These are phyloP conservation scores for Fraxinus sp. DNA, from an alignment of 305 asterid species.

Conservation along the genomic window DNA sequence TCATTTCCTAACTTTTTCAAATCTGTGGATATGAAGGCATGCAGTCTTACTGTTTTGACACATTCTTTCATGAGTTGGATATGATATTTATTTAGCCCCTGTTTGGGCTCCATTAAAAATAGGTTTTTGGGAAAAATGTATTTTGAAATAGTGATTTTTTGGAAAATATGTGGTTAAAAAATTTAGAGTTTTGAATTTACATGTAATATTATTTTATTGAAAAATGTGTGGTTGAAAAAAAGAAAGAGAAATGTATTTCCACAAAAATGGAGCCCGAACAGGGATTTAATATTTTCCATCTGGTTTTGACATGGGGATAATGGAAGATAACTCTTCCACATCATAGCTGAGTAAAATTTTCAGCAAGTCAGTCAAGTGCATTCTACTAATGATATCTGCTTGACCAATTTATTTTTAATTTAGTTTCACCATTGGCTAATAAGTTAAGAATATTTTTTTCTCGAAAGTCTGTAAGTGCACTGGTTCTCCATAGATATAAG, in stretches of 20 bases:
- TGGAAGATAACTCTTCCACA: not conserved
- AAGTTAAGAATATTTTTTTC: not conserved
- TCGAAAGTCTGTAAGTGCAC: not conserved
- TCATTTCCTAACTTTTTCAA: not conserved
- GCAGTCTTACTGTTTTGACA: not conserved
- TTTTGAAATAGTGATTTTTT: too few species aligned
- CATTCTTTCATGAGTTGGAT: not conserved
- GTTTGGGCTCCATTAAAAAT: not conserved
- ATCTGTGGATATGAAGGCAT: conserved; percentile 5
- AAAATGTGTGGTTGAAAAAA: too few species aligned
- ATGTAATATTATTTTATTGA: too few species aligned
- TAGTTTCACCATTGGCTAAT: not conserved
- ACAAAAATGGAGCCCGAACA: too few species aligned
- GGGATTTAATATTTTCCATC: not conserved
- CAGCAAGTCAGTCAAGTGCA: not conserved
- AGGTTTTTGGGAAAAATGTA: too few species aligned
- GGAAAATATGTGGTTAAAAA: too few species aligned
- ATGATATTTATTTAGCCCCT: not conserved
- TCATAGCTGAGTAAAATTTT: not conserved
- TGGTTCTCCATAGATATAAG: not conserved
- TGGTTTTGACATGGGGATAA: not conserved
- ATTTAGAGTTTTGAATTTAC: too few species aligned
- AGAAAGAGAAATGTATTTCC: too few species aligned
- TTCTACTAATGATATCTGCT: not conserved
- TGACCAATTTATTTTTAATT: not conserved